These are phyloP conservation scores for Suillus clintonianus DNA, from an alignment of 768 basidiomycete genomes.

Conservation along the genomic window DNA sequence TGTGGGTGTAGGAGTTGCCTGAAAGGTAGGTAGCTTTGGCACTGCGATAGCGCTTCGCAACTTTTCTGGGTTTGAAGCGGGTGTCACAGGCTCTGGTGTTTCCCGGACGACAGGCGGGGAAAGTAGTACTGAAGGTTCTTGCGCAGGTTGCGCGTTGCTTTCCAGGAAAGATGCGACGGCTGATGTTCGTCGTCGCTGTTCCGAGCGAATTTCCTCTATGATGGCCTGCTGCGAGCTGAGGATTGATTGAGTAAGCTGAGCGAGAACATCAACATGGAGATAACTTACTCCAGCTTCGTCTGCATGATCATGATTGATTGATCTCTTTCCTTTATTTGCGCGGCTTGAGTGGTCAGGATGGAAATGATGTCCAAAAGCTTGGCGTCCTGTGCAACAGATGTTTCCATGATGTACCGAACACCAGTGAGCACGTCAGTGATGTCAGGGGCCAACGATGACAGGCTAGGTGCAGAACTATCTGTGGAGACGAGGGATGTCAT, in stretches of 20 bases:
- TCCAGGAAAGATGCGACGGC: not conserved
- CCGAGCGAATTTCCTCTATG: not conserved
- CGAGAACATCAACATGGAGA: not conserved
- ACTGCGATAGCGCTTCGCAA: not conserved
- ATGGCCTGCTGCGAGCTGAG: not conserved
- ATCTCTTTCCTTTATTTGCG: not conserved
- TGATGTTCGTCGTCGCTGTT: not conserved
- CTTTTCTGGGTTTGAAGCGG: not conserved
- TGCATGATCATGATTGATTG: not conserved
- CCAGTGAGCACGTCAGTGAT: not conserved
- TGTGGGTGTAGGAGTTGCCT: not conserved
- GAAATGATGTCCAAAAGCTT: not conserved
- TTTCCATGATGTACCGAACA: not conserved
- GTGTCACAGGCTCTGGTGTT: not conserved
- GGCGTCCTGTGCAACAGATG: not conserved
- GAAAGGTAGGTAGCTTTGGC: not conserved
- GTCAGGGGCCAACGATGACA: not conserved
- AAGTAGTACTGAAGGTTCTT: not conserved
- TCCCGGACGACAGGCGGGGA: not conserved
- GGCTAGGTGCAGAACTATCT: not conserved
- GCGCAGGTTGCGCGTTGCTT: not conserved
- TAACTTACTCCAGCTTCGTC: constrained; percentile 1
- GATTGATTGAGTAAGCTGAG: not conserved
- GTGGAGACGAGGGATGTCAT: not conserved
- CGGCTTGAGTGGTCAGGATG: not conserved